phyloP scores from a whole-genome alignment of 305 asterid genomes.

The Fraxinus angustifolia region DNA sequence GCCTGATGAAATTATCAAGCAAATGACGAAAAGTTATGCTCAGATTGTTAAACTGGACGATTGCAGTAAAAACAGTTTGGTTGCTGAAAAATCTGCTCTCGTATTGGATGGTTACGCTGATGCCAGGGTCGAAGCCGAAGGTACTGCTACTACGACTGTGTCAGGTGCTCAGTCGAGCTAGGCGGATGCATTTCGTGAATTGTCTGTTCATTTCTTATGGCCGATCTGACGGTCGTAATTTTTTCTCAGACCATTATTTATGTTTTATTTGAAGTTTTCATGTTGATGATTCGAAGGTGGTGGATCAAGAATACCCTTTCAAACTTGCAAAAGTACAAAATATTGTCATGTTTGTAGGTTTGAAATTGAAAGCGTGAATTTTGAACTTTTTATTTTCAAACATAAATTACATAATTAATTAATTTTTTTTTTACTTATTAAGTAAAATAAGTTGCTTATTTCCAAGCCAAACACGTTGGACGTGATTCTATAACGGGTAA shows the following conservation, averaged over 20 bases:
- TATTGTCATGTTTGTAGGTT: not conserved
- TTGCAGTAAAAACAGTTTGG: not conserved
- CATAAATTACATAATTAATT: too few species aligned
- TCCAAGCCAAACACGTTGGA: not conserved
- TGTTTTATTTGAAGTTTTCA: not conserved
- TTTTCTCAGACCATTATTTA: not conserved
- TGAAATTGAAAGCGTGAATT: not conserved
- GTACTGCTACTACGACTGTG: not conserved
- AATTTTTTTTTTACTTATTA: not conserved
- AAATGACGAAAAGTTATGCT: constrained; percentile 9
- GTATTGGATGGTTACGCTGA: not conserved
- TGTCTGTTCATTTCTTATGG: not conserved
- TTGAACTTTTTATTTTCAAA: not conserved
- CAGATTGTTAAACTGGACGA: constrained; percentile 4
- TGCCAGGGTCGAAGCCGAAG: not conserved
- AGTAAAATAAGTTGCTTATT: not conserved
- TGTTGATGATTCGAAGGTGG: not conserved
- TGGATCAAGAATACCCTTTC: not conserved
- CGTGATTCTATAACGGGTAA: not conserved
- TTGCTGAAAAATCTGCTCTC: not conserved
- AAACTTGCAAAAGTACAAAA: not conserved
- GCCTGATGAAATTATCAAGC: constrained; percentile 7
- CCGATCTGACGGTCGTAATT: not conserved
- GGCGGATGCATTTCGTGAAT: not conserved
- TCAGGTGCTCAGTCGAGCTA: not conserved